A percentile compares a stretch with the other conserved stretches of the same genome.
These are phyloP conservation scores for Stephanodiscus minutulus DNA, from an alignment of 108 stramenopile species.

Conservation along the genomic window DNA sequence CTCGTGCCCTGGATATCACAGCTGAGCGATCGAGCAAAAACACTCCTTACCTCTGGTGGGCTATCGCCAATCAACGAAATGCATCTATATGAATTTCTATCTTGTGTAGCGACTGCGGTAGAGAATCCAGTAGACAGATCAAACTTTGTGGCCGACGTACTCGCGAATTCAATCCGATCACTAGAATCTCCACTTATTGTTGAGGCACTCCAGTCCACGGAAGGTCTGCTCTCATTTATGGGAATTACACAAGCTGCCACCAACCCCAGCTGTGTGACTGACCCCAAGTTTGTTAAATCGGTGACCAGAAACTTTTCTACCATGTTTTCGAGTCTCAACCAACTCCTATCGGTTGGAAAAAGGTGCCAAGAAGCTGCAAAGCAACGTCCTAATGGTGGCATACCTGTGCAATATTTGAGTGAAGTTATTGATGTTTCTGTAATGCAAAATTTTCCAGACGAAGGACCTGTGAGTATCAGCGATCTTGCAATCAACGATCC, in stretches of 20 bases:
- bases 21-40: conserved; percentile 71
- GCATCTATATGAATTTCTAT: conserved; percentile 88
- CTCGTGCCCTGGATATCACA: conserved; percentile 85
- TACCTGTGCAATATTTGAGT: conserved; percentile 54
- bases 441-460: conserved; percentile 68
- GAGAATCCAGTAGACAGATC: conserved; percentile 74
- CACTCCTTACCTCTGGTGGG: conserved; percentile 60
- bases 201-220: conserved; percentile 60
- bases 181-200: conserved; percentile 59
- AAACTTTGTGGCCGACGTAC: conserved; percentile 79
- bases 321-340: conserved; percentile 81
- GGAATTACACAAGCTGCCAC: conserved; percentile 66
- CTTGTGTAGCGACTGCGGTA: conserved; percentile 83
- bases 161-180: conserved; percentile 65
- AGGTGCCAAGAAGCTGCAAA: conserved; percentile 85
- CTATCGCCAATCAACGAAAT: conserved; percentile 80
- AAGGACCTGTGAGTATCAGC: conserved; percentile 79
- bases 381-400: conserved; percentile 60
- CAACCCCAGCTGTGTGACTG: conserved; percentile 68
- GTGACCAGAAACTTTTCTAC: conserved; percentile 56
- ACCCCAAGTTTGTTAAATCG: conserved; percentile 64
- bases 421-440: conserved; percentile 28
- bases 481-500: conserved; percentile 85
- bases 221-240: conserved; percentile 59
- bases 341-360: conserved; percentile 85